Evolutionary conservation across 305 asterid genomes (phyloP), one percentile per base, ranked within the genome.

Genomic region (Fraxinus ornus): DNA sequence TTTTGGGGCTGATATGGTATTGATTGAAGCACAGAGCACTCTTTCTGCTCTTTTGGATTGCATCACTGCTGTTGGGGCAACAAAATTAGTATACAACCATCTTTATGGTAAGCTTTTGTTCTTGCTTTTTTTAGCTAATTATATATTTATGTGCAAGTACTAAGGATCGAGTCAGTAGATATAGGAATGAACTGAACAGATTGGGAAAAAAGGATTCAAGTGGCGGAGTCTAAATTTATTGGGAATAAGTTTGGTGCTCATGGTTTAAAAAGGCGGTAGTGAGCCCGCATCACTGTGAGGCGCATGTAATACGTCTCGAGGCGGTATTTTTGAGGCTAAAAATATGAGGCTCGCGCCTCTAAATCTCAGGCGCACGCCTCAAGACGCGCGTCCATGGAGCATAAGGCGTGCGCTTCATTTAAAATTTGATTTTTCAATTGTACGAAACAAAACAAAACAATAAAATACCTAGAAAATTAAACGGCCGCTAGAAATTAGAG

Each of bases 51-150:
- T 95, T 7, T 85, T 92, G 77, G 91, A 90, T 71, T 91, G 94
- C 85, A 86, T 93, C 60, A 57, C 37, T 28, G 90, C 95, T 78
- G 89, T 87, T 74, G 96, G 97, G 81, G 98, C 99, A 15, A 93
- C 94, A 1, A 91, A 89, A 84, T 89, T 95, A 3, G 95, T 94
- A 75, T 95, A 86, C 76, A 95, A 93, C 84, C 94, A 94, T 91
- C 98, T 93, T 76, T 94, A 94, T 78, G 99, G 97, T 94, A 83
- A 44, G 92, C 49, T 72, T 68, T 80, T 3, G 6, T 60, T 57
- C 72, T 19, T 66, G 3, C 30, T 37, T 21, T 28, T 60, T 47
- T 47, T 4, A 49, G 60, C 68, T 21, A 55, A 55, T 1, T 19
- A 5, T 55, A 57, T 57, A 57, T 57, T 6, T n/a, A 57, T 6